phyloP scores from a whole-genome alignment of 2,329 filamentous ascomycete species.

The Rutstroemia sp. region DNA sequence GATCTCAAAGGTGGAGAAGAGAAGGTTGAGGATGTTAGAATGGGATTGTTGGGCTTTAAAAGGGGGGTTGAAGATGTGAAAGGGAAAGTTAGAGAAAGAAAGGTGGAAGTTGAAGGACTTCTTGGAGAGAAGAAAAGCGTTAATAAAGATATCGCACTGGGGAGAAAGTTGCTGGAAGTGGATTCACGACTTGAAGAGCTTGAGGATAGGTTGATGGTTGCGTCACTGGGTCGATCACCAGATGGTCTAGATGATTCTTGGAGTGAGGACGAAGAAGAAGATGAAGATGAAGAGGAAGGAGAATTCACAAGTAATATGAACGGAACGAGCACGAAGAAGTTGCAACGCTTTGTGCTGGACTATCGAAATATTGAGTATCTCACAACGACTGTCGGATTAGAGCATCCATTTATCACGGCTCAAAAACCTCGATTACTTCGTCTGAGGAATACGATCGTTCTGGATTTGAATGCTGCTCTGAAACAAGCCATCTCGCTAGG shows the following conservation, averaged over 20 bases:
- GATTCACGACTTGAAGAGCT: conserved; percentile 55
- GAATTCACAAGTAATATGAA: conserved; percentile 25
- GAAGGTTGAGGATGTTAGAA: conserved; percentile 79
- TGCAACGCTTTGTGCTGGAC: conserved; percentile 49
- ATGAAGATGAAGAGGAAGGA: conserved; percentile 30
- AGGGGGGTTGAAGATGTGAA: conserved; percentile 73
- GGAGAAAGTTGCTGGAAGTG: conserved; percentile 58
- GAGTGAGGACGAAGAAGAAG: conserved; percentile 35
- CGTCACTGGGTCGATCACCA: conserved; percentile 21
- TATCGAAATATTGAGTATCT: conserved; percentile 49
- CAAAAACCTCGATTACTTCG: conserved; percentile 49
- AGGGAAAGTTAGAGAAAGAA: conserved; percentile 54
- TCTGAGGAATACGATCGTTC: conserved; percentile 53
- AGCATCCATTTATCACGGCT: conserved; percentile 56
- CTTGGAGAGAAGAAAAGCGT: conserved; percentile 62
- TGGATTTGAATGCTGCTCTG: conserved; percentile 57
- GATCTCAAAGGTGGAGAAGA: conserved; percentile 84
- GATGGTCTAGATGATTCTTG: conserved; percentile 26
- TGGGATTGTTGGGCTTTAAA: conserved; percentile 78
- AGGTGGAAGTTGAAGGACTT: conserved; percentile 53
- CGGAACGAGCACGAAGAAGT: conserved; percentile 24
- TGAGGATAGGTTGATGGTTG: conserved; percentile 56
- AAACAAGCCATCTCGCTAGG: conserved; percentile 44
- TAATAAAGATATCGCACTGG: conserved; percentile 53
- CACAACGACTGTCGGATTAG: conserved; percentile 41